Percentiles rank a stretch among this genome's conserved stretches.
Conservation (phyloP, 352 stramenopile genomes). For the Pythium volutum region DNA sequence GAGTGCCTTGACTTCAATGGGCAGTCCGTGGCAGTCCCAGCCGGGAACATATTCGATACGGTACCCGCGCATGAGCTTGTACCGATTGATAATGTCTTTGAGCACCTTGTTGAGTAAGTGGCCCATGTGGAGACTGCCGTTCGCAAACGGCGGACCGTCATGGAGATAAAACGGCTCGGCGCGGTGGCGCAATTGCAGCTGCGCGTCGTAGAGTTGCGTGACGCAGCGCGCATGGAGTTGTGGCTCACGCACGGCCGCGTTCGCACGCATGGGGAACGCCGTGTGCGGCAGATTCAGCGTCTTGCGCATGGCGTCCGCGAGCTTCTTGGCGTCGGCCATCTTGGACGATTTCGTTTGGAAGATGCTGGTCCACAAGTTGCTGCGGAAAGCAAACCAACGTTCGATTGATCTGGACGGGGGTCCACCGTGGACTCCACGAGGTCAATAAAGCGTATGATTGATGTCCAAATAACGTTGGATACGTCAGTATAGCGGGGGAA, state of each 20-base stretch:
- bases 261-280: conserved; percentile 96
- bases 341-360: neutral
- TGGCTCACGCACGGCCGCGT: conserved; percentile 80
- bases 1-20: conserved; percentile 98
- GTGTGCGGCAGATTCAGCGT: conserved; percentile 96
- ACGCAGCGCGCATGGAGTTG: conserved; percentile 69
- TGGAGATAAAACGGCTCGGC: conserved; percentile 92
- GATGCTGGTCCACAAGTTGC: conserved; percentile 14
- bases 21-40: conserved; percentile 99
- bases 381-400: conserved; percentile 13
- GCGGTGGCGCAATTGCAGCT: conserved; percentile 20
- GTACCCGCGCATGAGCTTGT: conserved; percentile 92
- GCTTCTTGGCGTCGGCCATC: conserved; percentile 51
- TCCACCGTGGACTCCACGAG: too few relatives aligned
- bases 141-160: conserved; percentile 98
- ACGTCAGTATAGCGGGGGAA: neutral
- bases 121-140: conserved; percentile 98
- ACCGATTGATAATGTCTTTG: conserved; percentile 99
- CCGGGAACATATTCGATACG: conserved; percentile 95
- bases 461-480: conserved; percentile 12
- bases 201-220: conserved; percentile 50
- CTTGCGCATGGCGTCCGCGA: conserved; percentile 73
- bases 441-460: neutral
- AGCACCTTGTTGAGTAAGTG: conserved; percentile 92
- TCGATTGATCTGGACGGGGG: conserved; percentile 8